A percentile compares a stretch with the other conserved stretches of the same genome.
Conservation (phyloP, 2,329 filamentous ascomycete genomes). For the Bipolaris zeicola region DNA sequence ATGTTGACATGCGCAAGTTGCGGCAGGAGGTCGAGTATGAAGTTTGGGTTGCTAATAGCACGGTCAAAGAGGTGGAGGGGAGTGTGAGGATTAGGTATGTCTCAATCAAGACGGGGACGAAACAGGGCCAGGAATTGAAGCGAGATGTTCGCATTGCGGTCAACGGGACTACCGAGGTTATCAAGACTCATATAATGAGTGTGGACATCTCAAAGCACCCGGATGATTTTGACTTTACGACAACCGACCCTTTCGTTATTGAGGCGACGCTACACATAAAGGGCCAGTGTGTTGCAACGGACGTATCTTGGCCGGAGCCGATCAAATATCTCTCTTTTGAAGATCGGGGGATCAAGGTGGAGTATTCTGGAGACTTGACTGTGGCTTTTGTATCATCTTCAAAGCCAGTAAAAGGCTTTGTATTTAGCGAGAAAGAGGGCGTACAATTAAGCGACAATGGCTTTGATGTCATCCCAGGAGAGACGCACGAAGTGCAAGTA, state of each 20-base stretch:
- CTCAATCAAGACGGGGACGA: slow-evolving; percentile 58
- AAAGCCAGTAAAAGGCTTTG: slow-evolving; percentile 63
- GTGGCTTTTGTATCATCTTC: slow-evolving; percentile 52
- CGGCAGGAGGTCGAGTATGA: slow-evolving; percentile 52
- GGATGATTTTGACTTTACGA: slow-evolving; percentile 52
- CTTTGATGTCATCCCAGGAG: slow-evolving; percentile 34
- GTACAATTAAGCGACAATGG: slow-evolving; percentile 35
- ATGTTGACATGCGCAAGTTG: slow-evolving; percentile 29
- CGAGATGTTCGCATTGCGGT: slow-evolving; percentile 54
- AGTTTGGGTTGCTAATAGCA: slow-evolving; percentile 61
- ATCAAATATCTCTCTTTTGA: slow-evolving; percentile 63
- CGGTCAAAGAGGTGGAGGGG: slow-evolving; percentile 50
- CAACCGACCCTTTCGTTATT: slow-evolving; percentile 59
- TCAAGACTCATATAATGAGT: slow-evolving; percentile 41
- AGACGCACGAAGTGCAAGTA: slow-evolving; percentile 22
- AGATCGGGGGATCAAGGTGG: slow-evolving; percentile 53
- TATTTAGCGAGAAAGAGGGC: slow-evolving; percentile 49
- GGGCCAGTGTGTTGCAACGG: slow-evolving; percentile 55
- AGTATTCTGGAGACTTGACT: slow-evolving; percentile 40
- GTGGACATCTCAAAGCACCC: neutral
- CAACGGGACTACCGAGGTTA: slow-evolving; percentile 61
- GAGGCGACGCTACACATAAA: slow-evolving; percentile 58
- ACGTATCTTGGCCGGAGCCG: slow-evolving; percentile 65
- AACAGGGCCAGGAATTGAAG: slow-evolving; percentile 54
- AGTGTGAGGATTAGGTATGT: slow-evolving; percentile 59